These are phyloP conservation scores for Amauroascus verrucosus DNA, from an alignment of 2,329 filamentous ascomycete species.

Conservation along the genomic window DNA sequence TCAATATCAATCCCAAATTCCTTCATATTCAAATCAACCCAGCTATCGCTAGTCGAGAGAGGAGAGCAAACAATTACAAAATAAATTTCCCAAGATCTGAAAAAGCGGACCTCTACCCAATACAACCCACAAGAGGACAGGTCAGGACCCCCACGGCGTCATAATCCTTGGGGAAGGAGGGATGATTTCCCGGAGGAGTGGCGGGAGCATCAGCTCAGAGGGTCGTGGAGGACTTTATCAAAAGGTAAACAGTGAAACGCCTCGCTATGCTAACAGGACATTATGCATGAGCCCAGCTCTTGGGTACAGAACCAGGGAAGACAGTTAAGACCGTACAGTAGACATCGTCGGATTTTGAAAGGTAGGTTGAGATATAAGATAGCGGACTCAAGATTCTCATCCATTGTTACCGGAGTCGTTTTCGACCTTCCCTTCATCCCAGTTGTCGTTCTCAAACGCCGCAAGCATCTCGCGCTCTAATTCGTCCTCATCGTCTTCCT, in stretches of 20 bases:
- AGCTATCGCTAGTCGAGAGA: not conserved
- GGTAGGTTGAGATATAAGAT: not conserved
- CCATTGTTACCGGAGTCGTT: conserved; percentile 21
- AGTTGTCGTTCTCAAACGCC: conserved; percentile 42
- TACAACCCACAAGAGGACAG: not conserved
- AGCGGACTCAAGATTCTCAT: not conserved
- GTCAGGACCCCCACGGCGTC: not conserved
- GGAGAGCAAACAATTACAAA: not conserved
- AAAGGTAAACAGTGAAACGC: conserved; percentile 8
- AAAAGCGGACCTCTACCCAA: not conserved
- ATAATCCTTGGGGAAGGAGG: not conserved
- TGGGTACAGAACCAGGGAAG: not conserved
- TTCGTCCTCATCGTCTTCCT: conserved; percentile 35
- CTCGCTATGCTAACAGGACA: conserved; percentile 14
- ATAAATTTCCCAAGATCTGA: not conserved
- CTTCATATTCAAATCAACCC: not conserved
- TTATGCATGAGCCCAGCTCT: conserved; percentile 2
- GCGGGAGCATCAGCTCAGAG: not conserved
- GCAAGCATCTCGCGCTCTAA: conserved; percentile 49
- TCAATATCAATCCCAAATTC: not conserved
- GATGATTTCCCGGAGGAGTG: not conserved
- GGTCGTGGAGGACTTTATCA: not conserved
- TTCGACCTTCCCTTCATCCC: conserved; percentile 30
- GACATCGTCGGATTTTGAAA: not conserved
- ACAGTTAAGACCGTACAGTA: not conserved